A percentile compares a stretch with the other conserved stretches of the same genome.
Evolutionary conservation across 2,329 filamentous ascomycete genomes (phyloP).

Genomic region (Pyricularia grisea): DNA sequence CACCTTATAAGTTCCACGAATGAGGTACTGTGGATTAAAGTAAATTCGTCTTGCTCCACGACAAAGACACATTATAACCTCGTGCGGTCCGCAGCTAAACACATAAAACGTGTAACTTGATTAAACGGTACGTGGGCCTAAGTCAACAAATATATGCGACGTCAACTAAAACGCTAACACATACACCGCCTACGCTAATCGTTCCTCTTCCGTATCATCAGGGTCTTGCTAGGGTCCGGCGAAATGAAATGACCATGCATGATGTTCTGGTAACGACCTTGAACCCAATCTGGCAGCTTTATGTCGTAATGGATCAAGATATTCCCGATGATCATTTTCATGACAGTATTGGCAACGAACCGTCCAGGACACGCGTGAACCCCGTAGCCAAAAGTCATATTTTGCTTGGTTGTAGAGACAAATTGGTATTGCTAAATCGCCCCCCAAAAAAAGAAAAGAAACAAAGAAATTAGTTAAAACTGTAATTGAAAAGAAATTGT

Average conservation of each 20-base stretch:
- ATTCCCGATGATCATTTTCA: background rate
- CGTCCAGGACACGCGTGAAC: background rate
- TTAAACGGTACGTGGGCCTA: no score
- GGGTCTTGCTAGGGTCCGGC: background rate
- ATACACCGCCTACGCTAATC: no score
- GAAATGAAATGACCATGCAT: background rate
- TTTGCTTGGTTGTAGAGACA: background rate
- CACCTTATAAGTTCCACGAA: no score
- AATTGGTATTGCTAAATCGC: background rate
- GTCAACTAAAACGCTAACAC: no score
- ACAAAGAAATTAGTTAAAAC: no score
- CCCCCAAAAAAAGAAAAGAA: background rate
- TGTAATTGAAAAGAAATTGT: background rate
- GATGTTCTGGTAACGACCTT: background rate
- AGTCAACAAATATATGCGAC: no score
- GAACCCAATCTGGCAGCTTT: background rate
- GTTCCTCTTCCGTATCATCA: background rate
- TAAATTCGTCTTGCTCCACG: no score
- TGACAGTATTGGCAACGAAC: background rate
- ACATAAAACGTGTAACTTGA: no score
- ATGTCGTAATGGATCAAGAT: background rate
- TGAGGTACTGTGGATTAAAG: no score
- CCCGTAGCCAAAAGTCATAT: no score
- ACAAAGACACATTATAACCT: no score
- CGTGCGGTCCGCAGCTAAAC: no score